These are phyloP conservation scores for Trichoderma afroharzianum DNA, from an alignment of 2,329 filamentous ascomycete species.

Conservation along the genomic window DNA sequence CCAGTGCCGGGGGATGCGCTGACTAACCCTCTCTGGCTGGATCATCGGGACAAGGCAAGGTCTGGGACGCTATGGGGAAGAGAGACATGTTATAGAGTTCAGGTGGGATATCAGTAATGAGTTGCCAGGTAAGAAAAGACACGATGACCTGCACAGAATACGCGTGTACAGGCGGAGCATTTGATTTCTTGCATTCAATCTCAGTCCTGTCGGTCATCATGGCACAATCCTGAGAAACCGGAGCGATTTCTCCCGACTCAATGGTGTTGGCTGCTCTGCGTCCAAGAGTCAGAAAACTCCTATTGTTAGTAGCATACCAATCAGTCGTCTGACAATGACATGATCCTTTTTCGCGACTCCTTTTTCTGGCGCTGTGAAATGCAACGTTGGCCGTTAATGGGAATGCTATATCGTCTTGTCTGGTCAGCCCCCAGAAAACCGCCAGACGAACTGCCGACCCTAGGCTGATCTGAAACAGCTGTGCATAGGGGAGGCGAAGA, in stretches of 20 bases:
- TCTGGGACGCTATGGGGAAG: not conserved
- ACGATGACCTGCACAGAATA: not conserved
- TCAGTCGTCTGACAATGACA: not conserved
- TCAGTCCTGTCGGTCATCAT: not conserved
- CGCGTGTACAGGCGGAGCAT: not conserved
- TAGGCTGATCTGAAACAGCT: slow-evolving; percentile 1
- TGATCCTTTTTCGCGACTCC: not conserved
- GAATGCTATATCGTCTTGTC: not conserved
- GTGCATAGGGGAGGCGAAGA: slow-evolving; percentile 4
- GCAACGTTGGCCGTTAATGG: not conserved
- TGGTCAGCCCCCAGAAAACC: not conserved
- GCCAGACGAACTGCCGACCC: not conserved
- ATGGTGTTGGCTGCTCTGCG: not conserved
- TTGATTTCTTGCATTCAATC: not conserved
- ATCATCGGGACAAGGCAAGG: not conserved
- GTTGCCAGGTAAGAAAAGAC: not conserved
- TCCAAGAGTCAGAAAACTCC: not conserved
- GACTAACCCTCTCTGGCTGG: not conserved
- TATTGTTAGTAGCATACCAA: not conserved
- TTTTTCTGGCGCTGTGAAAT: not conserved
- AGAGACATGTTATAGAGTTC: not conserved
- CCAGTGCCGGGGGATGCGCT: not conserved
- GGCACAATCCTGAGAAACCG: not conserved
- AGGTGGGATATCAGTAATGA: not conserved
- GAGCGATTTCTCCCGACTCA: not conserved